These are phyloP conservation scores for Solanum hybrid DNA, from an alignment of 305 asterid genomes.

Conservation along the genomic window DNA sequence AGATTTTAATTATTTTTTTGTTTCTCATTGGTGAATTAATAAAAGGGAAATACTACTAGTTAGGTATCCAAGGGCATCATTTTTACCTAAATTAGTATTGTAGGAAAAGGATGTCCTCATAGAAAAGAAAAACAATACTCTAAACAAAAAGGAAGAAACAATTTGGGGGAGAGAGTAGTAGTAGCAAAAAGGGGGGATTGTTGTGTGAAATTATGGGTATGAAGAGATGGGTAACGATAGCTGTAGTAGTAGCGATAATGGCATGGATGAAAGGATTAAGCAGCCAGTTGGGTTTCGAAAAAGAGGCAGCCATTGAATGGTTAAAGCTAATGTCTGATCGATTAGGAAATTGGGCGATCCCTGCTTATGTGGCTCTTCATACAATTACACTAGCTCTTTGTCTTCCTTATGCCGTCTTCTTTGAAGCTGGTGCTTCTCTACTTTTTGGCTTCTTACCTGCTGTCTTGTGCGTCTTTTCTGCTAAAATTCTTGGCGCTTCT, in stretches of 20 bases:
- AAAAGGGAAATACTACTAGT: background rate
- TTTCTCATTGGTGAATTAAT: background rate
- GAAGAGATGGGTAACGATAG: slow-evolving; percentile 25
- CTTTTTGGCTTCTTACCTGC: slow-evolving; percentile 85
- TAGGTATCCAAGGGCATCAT: background rate
- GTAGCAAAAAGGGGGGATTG: background rate
- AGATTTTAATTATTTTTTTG: no score
- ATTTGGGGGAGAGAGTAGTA: background rate
- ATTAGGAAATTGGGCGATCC: slow-evolving; percentile 82
- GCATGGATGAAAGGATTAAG: slow-evolving; percentile 26
- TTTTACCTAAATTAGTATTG: background rate
- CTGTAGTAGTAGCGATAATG: slow-evolving; percentile 26
- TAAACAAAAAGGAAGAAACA: no score
- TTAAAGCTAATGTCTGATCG: slow-evolving; percentile 43
- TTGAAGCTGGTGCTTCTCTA: slow-evolving; percentile 91
- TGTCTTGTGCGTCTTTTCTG: slow-evolving; percentile 70
- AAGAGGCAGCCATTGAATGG: slow-evolving; percentile 41
- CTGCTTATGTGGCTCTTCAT: slow-evolving; percentile 70
- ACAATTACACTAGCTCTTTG: slow-evolving; percentile 68
- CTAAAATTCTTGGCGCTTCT: slow-evolving; percentile 86
- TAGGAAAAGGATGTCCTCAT: no score
- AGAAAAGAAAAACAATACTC: no score
- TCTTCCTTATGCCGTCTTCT: slow-evolving; percentile 79
- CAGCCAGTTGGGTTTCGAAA: slow-evolving; percentile 35
- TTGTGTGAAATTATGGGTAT: background rate